Evolutionary conservation across 2,329 filamentous ascomycete genomes (phyloP).

Genomic region (Polychaeton citri): DNA sequence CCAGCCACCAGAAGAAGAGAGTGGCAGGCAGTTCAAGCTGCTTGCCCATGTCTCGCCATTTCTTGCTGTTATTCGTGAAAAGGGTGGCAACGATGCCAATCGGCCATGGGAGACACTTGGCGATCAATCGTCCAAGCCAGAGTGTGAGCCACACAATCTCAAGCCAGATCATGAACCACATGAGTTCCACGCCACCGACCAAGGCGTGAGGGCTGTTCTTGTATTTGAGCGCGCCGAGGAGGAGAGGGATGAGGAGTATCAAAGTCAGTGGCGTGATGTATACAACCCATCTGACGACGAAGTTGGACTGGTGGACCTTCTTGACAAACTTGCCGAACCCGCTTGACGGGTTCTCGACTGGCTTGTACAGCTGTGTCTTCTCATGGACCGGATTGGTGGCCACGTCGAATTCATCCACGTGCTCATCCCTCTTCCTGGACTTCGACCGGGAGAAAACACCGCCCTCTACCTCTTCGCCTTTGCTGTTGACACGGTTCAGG

Average conservation of each 20-base stretch:
- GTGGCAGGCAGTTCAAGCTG: slow-evolving; percentile 76
- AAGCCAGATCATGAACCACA: slow-evolving; percentile 94
- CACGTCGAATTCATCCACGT: slow-evolving; percentile 52
- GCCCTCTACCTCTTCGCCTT: slow-evolving; percentile 23
- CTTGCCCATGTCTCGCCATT: slow-evolving; percentile 81
- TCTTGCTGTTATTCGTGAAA: slow-evolving; percentile 77
- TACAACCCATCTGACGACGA: slow-evolving; percentile 54
- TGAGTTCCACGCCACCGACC: slow-evolving; percentile 60
- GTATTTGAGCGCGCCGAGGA: slow-evolving; percentile 50
- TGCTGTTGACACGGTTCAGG: slow-evolving; percentile 4
- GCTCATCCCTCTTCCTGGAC: slow-evolving; percentile 38
- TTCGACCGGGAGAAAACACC: slow-evolving; percentile 40
- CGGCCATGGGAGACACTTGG: slow-evolving; percentile 50
- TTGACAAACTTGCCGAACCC: slow-evolving; percentile 52
- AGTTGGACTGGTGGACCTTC: slow-evolving; percentile 50
- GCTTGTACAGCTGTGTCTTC: slow-evolving; percentile 50
- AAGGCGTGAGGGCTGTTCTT: slow-evolving; percentile 28
- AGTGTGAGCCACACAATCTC: slow-evolving; percentile 86
- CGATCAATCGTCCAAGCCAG: slow-evolving; percentile 58
- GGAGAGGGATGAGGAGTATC: slow-evolving; percentile 53
- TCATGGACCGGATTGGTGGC: slow-evolving; percentile 58
- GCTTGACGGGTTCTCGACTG: slow-evolving; percentile 48
- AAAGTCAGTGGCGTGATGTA: slow-evolving; percentile 55
- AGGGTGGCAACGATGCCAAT: slow-evolving; percentile 55
- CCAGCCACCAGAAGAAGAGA: slow-evolving; percentile 84